phyloP scores from a whole-genome alignment of 192 early-diverging fungal genomes.

The Gaertneriomyces semiglobifer region DNA sequence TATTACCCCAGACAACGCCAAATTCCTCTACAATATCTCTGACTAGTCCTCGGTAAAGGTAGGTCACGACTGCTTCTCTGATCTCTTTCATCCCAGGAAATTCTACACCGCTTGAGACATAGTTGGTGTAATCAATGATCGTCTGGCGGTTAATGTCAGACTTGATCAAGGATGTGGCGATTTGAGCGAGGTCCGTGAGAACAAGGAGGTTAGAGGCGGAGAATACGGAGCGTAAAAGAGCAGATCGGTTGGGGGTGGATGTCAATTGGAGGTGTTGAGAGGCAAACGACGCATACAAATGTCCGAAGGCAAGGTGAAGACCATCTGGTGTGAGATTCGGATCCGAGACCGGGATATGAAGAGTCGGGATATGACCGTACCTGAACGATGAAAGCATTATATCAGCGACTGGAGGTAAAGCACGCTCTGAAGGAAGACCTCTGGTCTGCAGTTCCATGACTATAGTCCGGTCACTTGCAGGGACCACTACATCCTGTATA shows the following conservation, averaged over 20 bases:
- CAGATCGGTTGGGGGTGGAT: constrained; percentile 27
- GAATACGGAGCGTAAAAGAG: constrained; percentile 46
- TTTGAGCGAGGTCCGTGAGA: constrained; percentile 40
- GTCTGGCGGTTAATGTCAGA: constrained; percentile 38
- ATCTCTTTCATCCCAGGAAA: constrained; percentile 35
- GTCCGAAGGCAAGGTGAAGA: constrained; percentile 48
- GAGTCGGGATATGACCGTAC: constrained; percentile 14
- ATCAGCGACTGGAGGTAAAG: not conserved
- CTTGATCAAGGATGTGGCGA: constrained; percentile 46
- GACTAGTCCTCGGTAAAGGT: constrained; percentile 49
- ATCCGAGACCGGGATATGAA: constrained; percentile 42
- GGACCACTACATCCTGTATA: not conserved
- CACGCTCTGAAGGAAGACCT: not conserved
- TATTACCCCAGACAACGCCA: constrained; percentile 48
- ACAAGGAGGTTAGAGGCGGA: constrained; percentile 47
- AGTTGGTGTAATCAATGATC: constrained; percentile 50
- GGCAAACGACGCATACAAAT: constrained; percentile 49
- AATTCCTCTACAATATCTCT: constrained; percentile 40
- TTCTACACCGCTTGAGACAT: constrained; percentile 36
- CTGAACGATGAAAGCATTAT: not conserved
- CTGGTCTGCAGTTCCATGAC: no score
- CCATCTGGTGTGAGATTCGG: constrained; percentile 53
- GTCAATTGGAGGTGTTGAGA: not conserved
- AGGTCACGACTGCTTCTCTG: constrained; percentile 47
- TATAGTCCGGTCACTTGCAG: not conserved